Conservation (phyloP, 805 yeast genomes). For the Priceomyces carsonii region DNA sequence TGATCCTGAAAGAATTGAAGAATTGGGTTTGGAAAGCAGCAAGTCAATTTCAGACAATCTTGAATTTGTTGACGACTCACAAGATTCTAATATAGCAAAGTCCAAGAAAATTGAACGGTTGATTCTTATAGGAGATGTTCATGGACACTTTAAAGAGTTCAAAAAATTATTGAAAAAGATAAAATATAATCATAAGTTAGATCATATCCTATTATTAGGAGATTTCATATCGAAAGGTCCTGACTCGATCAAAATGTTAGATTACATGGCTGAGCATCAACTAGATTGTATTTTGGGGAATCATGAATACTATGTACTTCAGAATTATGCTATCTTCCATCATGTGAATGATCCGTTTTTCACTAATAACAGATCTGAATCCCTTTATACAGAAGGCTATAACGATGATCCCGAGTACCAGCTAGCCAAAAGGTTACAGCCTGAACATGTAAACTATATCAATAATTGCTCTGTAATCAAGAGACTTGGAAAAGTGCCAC, state of each 20-base stretch:
- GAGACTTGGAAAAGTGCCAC: conserved; percentile 61
- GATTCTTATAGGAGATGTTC: conserved; percentile 83
- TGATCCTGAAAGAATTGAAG: conserved; percentile 10
- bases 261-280: conserved; percentile 56
- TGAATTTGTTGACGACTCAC: conserved; percentile 9
- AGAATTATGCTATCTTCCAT: conserved; percentile 63
- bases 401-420: conserved; percentile 38
- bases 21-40: conserved; percentile 15
- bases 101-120: conserved; percentile 42
- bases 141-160: conserved; percentile 69
- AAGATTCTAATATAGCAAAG: not conserved
- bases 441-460: conserved; percentile 61
- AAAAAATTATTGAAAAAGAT: conserved; percentile 51
- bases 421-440: conserved; percentile 55
- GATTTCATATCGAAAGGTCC: conserved; percentile 88
- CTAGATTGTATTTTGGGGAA: conserved; percentile 84
- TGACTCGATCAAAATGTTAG: conserved; percentile 66
- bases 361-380: conserved; percentile 8
- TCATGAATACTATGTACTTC: conserved; percentile 76
- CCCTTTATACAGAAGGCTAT: conserved; percentile 14
- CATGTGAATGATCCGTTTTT: conserved; percentile 40
- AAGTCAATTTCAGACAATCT: conserved; percentile 2
- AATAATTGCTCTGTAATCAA: conserved; percentile 65
- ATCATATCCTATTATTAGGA: conserved; percentile 72
- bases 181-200: conserved; percentile 46